Percentiles rank a stretch among this genome's conserved stretches.
These are phyloP conservation scores for Neurospora terricola DNA, from an alignment of 495 filamentous ascomycete genomes.

Conservation along the genomic window DNA sequence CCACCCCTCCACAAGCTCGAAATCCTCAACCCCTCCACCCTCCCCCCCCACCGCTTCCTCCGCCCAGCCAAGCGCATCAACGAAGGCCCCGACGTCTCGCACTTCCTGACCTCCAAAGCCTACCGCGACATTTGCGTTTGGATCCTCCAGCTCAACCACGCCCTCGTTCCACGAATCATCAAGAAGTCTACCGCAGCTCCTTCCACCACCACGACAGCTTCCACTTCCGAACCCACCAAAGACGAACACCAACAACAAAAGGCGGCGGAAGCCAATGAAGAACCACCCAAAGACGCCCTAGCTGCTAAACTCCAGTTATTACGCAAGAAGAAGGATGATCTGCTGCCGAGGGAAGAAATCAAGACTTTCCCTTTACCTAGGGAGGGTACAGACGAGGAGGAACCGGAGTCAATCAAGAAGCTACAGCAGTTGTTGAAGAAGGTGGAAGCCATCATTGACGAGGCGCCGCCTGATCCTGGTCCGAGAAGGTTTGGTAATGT, in stretches of 20 bases:
- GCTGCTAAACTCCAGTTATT: not conserved
- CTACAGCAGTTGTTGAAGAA: constrained; percentile 52
- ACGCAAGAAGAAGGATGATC: not conserved
- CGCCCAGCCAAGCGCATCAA: constrained; percentile 69
- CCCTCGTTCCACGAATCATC: constrained; percentile 59
- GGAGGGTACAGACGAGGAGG: constrained; percentile 21
- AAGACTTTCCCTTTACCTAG: constrained; percentile 41
- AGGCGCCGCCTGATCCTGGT: constrained; percentile 74
- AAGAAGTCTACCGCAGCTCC: constrained; percentile 8
- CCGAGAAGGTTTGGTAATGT: constrained; percentile 87
- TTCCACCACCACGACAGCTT: not conserved
- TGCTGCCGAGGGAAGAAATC: constrained; percentile 11
- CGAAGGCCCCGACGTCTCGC: constrained; percentile 63
- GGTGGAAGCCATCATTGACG: constrained; percentile 57
- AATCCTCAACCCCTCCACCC: constrained; percentile 15
- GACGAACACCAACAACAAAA: not conserved
- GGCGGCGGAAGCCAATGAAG: not conserved
- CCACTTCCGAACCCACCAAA: not conserved
- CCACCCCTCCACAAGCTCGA: constrained; percentile 20
- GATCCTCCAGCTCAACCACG: constrained; percentile 76
- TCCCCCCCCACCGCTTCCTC: constrained; percentile 31
- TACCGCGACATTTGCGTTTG: constrained; percentile 83
- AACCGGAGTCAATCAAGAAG: constrained; percentile 43
- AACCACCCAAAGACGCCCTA: not conserved
- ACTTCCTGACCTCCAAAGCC: constrained; percentile 67